Evolutionary conservation across 2,329 filamentous ascomycete genomes (phyloP), one percentile per base, ranked within the genome.

Genomic region (Aspergillus fijiensis): DNA sequence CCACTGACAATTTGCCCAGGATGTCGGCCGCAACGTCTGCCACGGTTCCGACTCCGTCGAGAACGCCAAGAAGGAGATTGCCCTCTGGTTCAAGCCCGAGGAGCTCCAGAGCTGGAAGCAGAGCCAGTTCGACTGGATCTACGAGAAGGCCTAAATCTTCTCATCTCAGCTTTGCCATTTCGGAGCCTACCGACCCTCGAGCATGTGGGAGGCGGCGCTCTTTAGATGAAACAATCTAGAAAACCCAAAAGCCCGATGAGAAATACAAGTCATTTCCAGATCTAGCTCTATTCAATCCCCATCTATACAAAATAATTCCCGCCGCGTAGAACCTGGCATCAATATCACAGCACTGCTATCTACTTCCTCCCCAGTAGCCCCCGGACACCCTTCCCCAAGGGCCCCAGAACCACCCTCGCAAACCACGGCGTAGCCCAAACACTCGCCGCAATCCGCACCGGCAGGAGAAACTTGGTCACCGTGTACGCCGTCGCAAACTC

Each of bases 11-110:
- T 62, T 51, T 50, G 23, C 9, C 58, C 57, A 83, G 81, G 88
- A 92, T 74, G 89, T 92, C 78, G 95, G 95, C 83, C 92, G 94
- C 81, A 99, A 99, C 86, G 92, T 98, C 84, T 98, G 94, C 91
- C 95, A 99, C 89, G 95, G 95, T 79, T 97, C 92, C 81, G 95
- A 99, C 87, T 88, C 86, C 79, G 94, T 99, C 82, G 95, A 99
- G 88, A 96, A 87, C 85, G 95, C 95, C 82, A 87, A 98, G 90
- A 97, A 98, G 91, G 95, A 99, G 87, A 99, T 99, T 79, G 89
- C 89, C 75, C 89, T 98, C 78, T 99, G 95, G 95, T 99, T 99
- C 90, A 88, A 90, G 82, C 84, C 90, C 71, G 88, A 87, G 71
- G 95, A 98, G 81, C 78, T 96, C 76, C 81, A 92, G 81, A 85